Conservation (phyloP, 2,329 filamentous ascomycete genomes). For the Penicillium sp. region DNA sequence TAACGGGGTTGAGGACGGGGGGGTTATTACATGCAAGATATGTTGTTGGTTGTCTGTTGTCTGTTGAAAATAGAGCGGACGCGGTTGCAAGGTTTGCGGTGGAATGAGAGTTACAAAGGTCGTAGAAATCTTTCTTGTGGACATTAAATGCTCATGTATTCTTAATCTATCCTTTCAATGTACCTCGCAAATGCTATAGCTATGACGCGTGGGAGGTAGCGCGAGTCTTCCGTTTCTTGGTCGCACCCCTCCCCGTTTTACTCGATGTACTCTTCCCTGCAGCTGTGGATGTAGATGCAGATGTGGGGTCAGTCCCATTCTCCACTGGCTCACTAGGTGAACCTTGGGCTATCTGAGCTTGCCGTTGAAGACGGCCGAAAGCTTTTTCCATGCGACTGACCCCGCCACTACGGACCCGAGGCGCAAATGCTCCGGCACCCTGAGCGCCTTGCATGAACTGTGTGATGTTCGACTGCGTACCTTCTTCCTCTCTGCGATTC, state of each 20-base stretch:
- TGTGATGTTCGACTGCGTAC: constrained; percentile 96
- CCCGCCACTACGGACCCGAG: constrained; percentile 61
- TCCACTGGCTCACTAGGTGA: background rate
- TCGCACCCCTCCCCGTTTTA: constrained; percentile 9
- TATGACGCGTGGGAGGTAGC: background rate
- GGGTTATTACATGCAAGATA: too few relatives aligned
- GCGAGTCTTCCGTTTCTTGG: constrained; percentile 30
- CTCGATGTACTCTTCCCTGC: constrained; percentile 10
- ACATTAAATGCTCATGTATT: background rate
- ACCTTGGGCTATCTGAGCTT: constrained; percentile 40
- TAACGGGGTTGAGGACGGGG: too few relatives aligned
- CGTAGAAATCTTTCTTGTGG: background rate
- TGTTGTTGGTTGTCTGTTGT: too few relatives aligned
- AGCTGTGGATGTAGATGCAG: background rate
- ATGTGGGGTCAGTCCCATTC: background rate
- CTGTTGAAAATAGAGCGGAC: too few relatives aligned
- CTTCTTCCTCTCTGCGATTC: constrained; percentile 83
- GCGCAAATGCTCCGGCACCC: constrained; percentile 65
- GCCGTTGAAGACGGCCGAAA: constrained; percentile 64
- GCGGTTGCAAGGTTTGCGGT: too few relatives aligned
- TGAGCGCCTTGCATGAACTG: constrained; percentile 74
- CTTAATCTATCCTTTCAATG: background rate
- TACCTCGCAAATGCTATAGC: background rate
- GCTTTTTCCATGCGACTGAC: constrained; percentile 76
- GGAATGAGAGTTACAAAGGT: too few relatives aligned